Evolutionary conservation across 179 eudicot genomes (phyloP).

Genomic region (Gypsophila paniculata): DNA sequence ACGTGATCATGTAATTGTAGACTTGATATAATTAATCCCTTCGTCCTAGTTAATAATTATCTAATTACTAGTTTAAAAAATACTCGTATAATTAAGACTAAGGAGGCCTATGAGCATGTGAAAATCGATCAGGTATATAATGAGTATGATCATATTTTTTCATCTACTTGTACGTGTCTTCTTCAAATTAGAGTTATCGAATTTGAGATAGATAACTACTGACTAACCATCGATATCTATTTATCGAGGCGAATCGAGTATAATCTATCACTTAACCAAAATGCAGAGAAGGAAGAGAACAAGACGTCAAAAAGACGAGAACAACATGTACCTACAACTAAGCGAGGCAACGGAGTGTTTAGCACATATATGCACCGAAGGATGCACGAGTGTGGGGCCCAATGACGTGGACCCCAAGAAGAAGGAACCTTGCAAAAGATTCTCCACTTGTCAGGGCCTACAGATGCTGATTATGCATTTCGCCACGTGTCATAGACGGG

Average conservation of each 20-base stretch:
- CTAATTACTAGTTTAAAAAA: too few relatives aligned
- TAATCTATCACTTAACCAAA: not conserved
- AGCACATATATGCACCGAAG: constrained; percentile 87
- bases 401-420: constrained; percentile 57
- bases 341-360: constrained; percentile 91
- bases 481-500: constrained; percentile 65
- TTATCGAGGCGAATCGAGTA: not conserved
- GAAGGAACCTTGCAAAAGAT: constrained; percentile 64
- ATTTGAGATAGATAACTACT: too few relatives aligned
- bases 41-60: too few relatives aligned
- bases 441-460: constrained; percentile 68
- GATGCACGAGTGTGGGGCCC: constrained; percentile 87
- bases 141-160: too few relatives aligned
- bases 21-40: too few relatives aligned
- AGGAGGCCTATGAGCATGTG: too few relatives aligned
- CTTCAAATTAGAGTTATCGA: too few relatives aligned
- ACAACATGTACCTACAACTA: constrained; percentile 55
- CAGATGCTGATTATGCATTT: constrained; percentile 70
- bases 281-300: constrained; percentile 76
- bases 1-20: too few relatives aligned
- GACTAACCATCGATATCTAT: too few relatives aligned
- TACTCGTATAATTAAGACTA: too few relatives aligned
- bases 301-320: constrained; percentile 54
- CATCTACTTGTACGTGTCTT: too few relatives aligned
- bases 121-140: too few relatives aligned